Base-by-base conservation (phyloP, 768 basidiomycete genomes). In the Mycena sanguinolenta region DNA sequence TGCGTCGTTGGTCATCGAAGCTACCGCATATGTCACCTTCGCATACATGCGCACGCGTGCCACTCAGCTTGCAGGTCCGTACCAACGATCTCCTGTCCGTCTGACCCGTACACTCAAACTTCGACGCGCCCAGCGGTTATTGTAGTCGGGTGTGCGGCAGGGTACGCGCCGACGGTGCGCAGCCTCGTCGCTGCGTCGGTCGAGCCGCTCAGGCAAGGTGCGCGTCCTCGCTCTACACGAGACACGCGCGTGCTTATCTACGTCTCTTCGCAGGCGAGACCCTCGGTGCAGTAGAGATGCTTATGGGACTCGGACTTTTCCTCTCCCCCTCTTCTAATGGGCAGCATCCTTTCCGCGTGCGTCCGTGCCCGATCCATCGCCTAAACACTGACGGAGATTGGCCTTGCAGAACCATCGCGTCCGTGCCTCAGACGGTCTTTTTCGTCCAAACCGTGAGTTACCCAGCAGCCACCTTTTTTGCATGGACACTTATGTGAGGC, bases 1-100 rank as follows among this genome's bases (percentile, higher is more conserved):
- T 32, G 61, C 50, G 9, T 68, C 77, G 5, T 79, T 75, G 57
- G 39, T 74, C 49, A 36, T 76, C 28, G 36, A 57, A 19, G 75
- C 64, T 0, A 1, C 79, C 34, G 57, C 58, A 8, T 64, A 25
- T 38, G 19, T 80, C 16, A 28, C 58, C 19, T 67, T 67, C 25
- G 65, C 76, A 49, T 70, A 46, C 63, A 70, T 55, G 69, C 38
- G 32, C 42, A 70, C 58, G 4, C 63, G 63, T 14, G 21, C 63
- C 8, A 65, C 69, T 3, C 69, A 70, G 58, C 58, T 70, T n/a
- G 58, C 63, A 60, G 69, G 69, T 65, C 19, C 23, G 30, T 12
- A n/a, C n/a, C n/a, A n/a, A n/a, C n/a, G n/a, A n/a, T 23, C 27
- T 10, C 5, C 38, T 14, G 28, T 14, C 28, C 8, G 34, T 28